These are phyloP conservation scores for Pezicula rhizophila DNA, from an alignment of 2,329 filamentous ascomycete species.

Conservation along the genomic window DNA sequence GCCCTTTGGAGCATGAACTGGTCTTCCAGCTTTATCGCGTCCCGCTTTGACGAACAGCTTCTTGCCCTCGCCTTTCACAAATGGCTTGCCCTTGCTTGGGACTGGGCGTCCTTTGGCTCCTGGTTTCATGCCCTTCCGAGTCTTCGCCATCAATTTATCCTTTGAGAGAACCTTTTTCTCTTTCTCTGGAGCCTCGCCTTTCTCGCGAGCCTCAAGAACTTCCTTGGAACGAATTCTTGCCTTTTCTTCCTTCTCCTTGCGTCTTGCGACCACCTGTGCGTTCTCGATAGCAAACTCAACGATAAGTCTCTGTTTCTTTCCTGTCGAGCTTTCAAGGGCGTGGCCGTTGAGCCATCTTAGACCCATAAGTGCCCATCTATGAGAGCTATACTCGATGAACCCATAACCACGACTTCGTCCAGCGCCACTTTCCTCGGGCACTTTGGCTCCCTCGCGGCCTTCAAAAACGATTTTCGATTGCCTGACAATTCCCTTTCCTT, in stretches of 20 bases:
- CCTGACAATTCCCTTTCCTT: constrained; percentile 80
- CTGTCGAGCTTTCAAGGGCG: constrained; percentile 50
- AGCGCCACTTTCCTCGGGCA: constrained; percentile 67
- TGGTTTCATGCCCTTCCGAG: constrained; percentile 28
- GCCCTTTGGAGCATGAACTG: constrained; percentile 7
- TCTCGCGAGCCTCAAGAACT: constrained; percentile 26
- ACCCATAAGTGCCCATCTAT: constrained; percentile 91
- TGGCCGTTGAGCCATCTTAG: constrained; percentile 88
- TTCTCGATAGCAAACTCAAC: constrained; percentile 99
- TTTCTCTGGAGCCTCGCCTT: constrained; percentile 24
- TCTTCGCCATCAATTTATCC: constrained; percentile 28
- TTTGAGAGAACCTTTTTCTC: constrained; percentile 27
- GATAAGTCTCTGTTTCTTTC: constrained; percentile 83
- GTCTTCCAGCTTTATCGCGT: constrained; percentile 3
- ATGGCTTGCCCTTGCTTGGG: constrained; percentile 7
- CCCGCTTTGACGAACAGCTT: constrained; percentile 18
- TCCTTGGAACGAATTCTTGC: constrained; percentile 35
- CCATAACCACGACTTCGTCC: constrained; percentile 90
- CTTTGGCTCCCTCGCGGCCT: constrained; percentile 76
- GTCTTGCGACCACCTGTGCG: constrained; percentile 82
- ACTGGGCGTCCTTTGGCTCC: constrained; percentile 15
- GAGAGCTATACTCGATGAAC: constrained; percentile 93
- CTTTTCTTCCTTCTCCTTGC: constrained; percentile 58
- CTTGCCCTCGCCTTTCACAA: constrained; percentile 8
- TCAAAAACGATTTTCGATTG: constrained; percentile 97